A percentile compares a stretch with the other conserved stretches of the same genome.
These are phyloP conservation scores for Arabidopsis suecica DNA, from an alignment of 345 rosid species.

Conservation along the genomic window DNA sequence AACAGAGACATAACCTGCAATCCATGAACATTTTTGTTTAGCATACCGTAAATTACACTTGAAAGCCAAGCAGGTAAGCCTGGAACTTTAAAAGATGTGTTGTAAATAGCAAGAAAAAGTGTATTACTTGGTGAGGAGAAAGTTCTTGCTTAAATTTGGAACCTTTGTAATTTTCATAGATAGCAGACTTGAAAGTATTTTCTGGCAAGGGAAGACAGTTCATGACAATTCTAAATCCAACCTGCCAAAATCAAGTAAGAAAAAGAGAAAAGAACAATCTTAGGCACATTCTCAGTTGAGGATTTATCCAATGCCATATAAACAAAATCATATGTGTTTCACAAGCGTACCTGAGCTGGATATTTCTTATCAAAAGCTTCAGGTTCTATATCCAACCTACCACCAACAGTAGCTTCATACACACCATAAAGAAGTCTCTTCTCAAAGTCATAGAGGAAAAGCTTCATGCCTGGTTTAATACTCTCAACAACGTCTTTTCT, in stretches of 20 bases:
- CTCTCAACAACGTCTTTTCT: conserved; percentile 42
- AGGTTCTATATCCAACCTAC: conserved; percentile 54
- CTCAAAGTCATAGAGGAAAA: conserved; percentile 60
- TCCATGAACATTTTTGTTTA: conserved; percentile 13
- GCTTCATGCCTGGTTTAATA: conserved; percentile 57
- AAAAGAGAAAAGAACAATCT: not conserved
- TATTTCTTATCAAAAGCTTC: conserved; percentile 56
- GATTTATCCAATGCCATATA: not conserved
- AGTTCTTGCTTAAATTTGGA: conserved; percentile 56
- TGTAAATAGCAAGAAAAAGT: conserved; percentile 25
- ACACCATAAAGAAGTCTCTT: conserved; percentile 58
- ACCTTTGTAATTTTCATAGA: conserved; percentile 53
- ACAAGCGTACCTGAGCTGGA: conserved; percentile 55
- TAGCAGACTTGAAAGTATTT: conserved; percentile 49
- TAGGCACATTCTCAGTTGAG: not conserved
- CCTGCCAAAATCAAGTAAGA: conserved; percentile 45
- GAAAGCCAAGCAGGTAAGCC: conserved; percentile 12
- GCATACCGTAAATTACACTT: not conserved
- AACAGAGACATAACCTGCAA: conserved; percentile 54
- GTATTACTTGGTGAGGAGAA: conserved; percentile 51
- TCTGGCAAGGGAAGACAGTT: conserved; percentile 61
- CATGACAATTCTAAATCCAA: conserved; percentile 52
- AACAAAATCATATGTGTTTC: not conserved
- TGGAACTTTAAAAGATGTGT: conserved; percentile 1
- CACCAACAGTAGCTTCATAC: conserved; percentile 53